Conservation (phyloP, 1,284 basidiomycete genomes). For the Veloboletus limbatus region DNA sequence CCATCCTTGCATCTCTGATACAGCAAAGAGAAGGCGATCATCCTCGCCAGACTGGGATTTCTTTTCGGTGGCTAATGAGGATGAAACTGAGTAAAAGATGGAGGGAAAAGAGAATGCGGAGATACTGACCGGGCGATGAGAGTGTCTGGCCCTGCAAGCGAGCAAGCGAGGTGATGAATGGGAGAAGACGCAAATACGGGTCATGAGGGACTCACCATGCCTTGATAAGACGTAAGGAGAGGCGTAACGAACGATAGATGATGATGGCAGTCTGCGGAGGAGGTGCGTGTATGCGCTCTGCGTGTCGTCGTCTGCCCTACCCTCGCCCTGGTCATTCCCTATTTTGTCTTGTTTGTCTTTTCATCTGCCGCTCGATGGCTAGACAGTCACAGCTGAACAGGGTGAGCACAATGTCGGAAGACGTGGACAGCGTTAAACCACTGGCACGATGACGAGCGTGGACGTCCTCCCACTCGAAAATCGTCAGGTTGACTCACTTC, state of each 20-base stretch:
- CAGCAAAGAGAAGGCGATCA: slow-evolving; percentile 75
- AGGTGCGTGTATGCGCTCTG: slow-evolving; percentile 20
- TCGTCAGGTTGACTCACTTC: too few species aligned
- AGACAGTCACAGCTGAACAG: too few species aligned
- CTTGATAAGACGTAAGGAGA: slow-evolving; percentile 34
- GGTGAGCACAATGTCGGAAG: too few species aligned
- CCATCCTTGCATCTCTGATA: slow-evolving; percentile 99
- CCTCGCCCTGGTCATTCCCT: slow-evolving; percentile 13
- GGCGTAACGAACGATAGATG: slow-evolving; percentile 1
- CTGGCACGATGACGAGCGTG: too few species aligned
- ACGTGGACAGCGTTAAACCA: too few species aligned
- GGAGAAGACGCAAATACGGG: slow-evolving; percentile 5
- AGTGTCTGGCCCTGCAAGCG: slow-evolving; percentile 66
- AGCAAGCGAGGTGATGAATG: slow-evolving; percentile 3
- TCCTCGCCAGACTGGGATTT: slow-evolving; percentile 77
- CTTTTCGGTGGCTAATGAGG: slow-evolving; percentile 74
- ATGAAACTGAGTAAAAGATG: slow-evolving; percentile 18
- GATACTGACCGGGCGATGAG: slow-evolving; percentile 58
- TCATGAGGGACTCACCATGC: slow-evolving; percentile 26
- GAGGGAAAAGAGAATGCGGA: background rate
- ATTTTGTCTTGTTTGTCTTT: slow-evolving; percentile 37
- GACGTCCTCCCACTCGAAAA: too few species aligned
- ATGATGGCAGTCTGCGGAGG: background rate
- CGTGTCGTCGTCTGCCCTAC: too few species aligned
- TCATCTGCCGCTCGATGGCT: slow-evolving; percentile 8